Conservation (phyloP, 1,284 basidiomycete species). For the Pseudozyma tsukubaensis region DNA sequence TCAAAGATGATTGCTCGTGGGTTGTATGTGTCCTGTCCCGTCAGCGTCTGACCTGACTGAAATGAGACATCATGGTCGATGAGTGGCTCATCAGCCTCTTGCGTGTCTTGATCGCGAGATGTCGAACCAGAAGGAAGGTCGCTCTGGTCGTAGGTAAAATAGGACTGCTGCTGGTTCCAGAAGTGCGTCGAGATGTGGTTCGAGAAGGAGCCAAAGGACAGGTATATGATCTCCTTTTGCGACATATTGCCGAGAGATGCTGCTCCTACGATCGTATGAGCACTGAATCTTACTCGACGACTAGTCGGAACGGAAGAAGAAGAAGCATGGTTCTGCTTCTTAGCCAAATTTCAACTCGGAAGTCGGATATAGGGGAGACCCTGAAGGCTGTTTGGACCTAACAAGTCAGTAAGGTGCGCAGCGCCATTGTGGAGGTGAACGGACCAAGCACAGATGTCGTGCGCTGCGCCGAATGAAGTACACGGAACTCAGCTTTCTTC, state of each 20-base stretch:
- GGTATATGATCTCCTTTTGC: constrained; percentile 61
- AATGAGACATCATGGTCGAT: constrained; percentile 64
- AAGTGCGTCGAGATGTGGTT: constrained; percentile 65
- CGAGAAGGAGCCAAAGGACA: constrained; percentile 63
- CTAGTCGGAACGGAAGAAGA: background rate
- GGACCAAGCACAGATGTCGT: constrained; percentile 38
- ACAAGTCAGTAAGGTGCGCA: constrained; percentile 2
- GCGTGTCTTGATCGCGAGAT: constrained; percentile 11
- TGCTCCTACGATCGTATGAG: background rate
- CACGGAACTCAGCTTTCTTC: constrained; percentile 7
- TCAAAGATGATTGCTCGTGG: constrained; percentile 63
- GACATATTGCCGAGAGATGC: constrained; percentile 21
- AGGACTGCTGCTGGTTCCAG: constrained; percentile 65
- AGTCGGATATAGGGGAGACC: constrained; percentile 14
- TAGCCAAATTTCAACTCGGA: constrained; percentile 23
- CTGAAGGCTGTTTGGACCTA: constrained; percentile 6
- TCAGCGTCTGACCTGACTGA: constrained; percentile 51
- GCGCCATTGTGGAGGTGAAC: constrained; percentile 31
- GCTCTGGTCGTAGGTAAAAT: constrained; percentile 53
- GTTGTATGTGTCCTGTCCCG: constrained; percentile 58
- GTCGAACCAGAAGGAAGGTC: constrained; percentile 30
- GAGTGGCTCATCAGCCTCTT: constrained; percentile 30
- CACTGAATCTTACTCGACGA: background rate
- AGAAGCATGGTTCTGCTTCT: background rate
- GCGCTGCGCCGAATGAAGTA: constrained; percentile 8